Evolutionary conservation across 2,329 filamentous ascomycete genomes (phyloP).

Genomic region (Arthroderma sp.): DNA sequence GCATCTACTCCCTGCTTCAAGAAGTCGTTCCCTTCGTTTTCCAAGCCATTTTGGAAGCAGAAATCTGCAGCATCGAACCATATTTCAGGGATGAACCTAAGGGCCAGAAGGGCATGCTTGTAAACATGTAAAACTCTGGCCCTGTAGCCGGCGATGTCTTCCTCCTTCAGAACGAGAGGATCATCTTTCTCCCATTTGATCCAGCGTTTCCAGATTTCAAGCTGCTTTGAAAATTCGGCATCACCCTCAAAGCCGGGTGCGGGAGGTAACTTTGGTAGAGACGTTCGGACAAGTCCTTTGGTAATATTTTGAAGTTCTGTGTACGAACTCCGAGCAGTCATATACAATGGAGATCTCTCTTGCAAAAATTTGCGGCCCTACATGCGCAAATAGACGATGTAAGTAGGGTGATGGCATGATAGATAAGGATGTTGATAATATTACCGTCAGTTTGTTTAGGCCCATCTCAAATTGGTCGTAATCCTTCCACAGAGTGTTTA

Average conservation of each 20-base stretch:
- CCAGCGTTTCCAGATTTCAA: slow-evolving; percentile 86
- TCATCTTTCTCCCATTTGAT: slow-evolving; percentile 92
- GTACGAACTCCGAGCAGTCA: slow-evolving; percentile 86
- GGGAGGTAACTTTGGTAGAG: slow-evolving; percentile 68
- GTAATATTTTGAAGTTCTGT: slow-evolving; percentile 85
- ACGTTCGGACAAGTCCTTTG: slow-evolving; percentile 59
- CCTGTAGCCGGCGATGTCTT: slow-evolving; percentile 63
- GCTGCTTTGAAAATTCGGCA: slow-evolving; percentile 68
- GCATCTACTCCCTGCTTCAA: slow-evolving; percentile 69
- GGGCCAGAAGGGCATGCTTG: slow-evolving; percentile 82
- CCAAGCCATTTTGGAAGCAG: slow-evolving; percentile 66
- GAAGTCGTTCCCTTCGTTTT: slow-evolving; percentile 62
- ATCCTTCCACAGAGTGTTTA: slow-evolving; percentile 86
- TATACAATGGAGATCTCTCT: slow-evolving; percentile 83
- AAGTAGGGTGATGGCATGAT: slow-evolving; percentile 4
- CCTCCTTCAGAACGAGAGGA: slow-evolving; percentile 69
- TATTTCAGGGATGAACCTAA: slow-evolving; percentile 88
- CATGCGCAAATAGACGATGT: neutral
- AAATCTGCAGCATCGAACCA: slow-evolving; percentile 94
- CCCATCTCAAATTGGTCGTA: slow-evolving; percentile 95
- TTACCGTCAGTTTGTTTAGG: slow-evolving; percentile 79
- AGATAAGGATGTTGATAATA: slow-evolving; percentile 15
- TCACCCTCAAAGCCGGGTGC: slow-evolving; percentile 77
- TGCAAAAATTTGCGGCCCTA: slow-evolving; percentile 89
- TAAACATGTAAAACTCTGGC: slow-evolving; percentile 78